Evolutionary conservation across 192 early-diverging fungal species (phyloP), one percentile per base, ranked within the genome.

Genomic region (Mortierella antarctica): DNA sequence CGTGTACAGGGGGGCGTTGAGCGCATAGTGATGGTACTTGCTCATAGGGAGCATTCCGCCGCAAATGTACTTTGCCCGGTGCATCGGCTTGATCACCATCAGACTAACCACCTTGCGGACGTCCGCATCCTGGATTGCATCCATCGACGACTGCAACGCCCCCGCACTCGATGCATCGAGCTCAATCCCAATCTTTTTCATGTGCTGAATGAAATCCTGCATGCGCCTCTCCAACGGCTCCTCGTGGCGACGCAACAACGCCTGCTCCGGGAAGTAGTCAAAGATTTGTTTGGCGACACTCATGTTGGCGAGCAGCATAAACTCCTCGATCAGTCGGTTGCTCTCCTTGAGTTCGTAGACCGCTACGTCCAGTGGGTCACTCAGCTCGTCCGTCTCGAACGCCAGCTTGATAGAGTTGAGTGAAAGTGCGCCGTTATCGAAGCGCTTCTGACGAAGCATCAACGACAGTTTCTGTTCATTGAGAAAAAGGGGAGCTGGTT

Each of bases 51-150:
- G 73, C 18, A 93, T 94, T 12, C 97, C 98, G 7, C 96, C 95
- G 82, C 96, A 98, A 74, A 98, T 97, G 70, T 99, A 98, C 67
- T 96, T 95, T 18, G 97, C 96, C 72, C 94, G 94, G 90, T 96
- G 95, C 93, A 99, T 95, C 62, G 96, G 96, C 74, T 97, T 93
- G n/a, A 87, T 84, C 17, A 84, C 92, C 78, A 91, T 80, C 47
- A 99, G 94, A 51, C 95, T 92, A 53, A 98, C 87, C 48, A 98
- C 89, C 58, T 97, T 94, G 42, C 83, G 81, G 57, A 84, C 57
- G 83, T 86, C 60, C 54, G 86, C 57, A 79, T 89, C 86, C 85
- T 92, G 54, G 85, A 90, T 74, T 79, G 91, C 45, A 84, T 92
- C 62, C 86, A 92, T 53, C 78, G 88, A 73, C 69, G 73, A 50